phyloP scores from a whole-genome alignment of 192 early-diverging fungal species.

The Coemansia sp. region DNA sequence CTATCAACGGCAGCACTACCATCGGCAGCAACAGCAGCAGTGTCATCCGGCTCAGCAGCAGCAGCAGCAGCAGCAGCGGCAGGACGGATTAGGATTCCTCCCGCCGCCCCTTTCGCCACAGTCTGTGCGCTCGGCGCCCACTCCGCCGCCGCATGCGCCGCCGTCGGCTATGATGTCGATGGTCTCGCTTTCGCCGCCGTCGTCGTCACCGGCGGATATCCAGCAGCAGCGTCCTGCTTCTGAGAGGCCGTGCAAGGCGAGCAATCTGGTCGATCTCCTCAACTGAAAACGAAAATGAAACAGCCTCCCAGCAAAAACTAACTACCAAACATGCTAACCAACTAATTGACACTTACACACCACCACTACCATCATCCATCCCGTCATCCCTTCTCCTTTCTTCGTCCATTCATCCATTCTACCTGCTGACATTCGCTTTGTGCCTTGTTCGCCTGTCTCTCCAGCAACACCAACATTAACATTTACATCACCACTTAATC shows the following conservation, averaged over 20 bases:
- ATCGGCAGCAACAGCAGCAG: neutral
- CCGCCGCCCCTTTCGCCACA: neutral
- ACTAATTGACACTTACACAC: too few relatives aligned
- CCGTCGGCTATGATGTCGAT: neutral
- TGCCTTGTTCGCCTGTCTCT: too few relatives aligned
- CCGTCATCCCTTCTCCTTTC: too few relatives aligned
- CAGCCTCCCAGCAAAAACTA: too few relatives aligned
- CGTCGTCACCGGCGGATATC: neutral
- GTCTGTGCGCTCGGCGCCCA: neutral
- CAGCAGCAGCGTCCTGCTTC: neutral
- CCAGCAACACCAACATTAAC: too few relatives aligned
- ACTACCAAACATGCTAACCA: too few relatives aligned
- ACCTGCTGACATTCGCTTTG: too few relatives aligned
- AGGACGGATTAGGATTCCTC: too few relatives aligned
- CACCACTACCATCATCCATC: too few relatives aligned
- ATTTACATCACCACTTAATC: too few relatives aligned
- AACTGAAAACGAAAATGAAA: slow-evolving; percentile 14
- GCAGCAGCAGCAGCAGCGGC: neutral
- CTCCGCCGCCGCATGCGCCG: neutral
- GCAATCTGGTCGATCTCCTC: slow-evolving; percentile 27
- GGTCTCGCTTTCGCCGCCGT: neutral
- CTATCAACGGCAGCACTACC: neutral
- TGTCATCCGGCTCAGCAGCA: neutral
- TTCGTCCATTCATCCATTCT: too few relatives aligned
- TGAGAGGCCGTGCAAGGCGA: neutral